Evolutionary conservation across 1,139 yeast genomes (phyloP), one percentile per base, ranked within the genome.

Genomic region (Blastobotrys apis): DNA sequence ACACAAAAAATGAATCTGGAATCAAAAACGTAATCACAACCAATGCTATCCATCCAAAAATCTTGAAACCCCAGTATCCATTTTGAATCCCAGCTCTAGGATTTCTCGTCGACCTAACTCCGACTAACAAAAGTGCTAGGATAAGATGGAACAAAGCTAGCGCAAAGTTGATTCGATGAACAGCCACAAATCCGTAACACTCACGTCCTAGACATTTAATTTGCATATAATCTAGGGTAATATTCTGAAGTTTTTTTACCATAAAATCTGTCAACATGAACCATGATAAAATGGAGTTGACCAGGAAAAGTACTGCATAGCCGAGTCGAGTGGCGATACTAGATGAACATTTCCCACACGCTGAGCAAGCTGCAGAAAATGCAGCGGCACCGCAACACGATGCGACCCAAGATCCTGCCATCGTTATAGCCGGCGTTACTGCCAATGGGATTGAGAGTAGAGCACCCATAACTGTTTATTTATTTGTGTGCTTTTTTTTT

Each of bases 141-240:
- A 81, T 56, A 36, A 90, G 59, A 67, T 94, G 98, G 50, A 88
- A 67, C 43, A 80, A 44, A 1, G 95, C 98, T 17, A 92, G 71
- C 2, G 97, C 94, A 63, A 88, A 84, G 65, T 87, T 88, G 55
- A 94, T 74, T 47, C 97, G 72, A 61, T 92, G 94, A 9, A 92
- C 97, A 5, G 95, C 90, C 16, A 90, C 86, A 65, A 92, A 94
- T 45, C 97, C 94, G 36, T 80, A 79, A 68, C 98, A 94, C 57
- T 87, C 88, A 36, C 82, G 81, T 8, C 92, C 94, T 39, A 81
- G 80, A 53, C 96, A 88, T 45, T 82, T 81, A 51, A 82, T 75
- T 53, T 78, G 77, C 33, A 88, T 86, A 39, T 64, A 64, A 44
- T 63, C 63, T 64, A 82, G 75, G 0, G 88, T 74, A 8, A 92